These are phyloP conservation scores for Nicotiana attenuata DNA, from an alignment of 257 asterid genomes.

Conservation along the genomic window DNA sequence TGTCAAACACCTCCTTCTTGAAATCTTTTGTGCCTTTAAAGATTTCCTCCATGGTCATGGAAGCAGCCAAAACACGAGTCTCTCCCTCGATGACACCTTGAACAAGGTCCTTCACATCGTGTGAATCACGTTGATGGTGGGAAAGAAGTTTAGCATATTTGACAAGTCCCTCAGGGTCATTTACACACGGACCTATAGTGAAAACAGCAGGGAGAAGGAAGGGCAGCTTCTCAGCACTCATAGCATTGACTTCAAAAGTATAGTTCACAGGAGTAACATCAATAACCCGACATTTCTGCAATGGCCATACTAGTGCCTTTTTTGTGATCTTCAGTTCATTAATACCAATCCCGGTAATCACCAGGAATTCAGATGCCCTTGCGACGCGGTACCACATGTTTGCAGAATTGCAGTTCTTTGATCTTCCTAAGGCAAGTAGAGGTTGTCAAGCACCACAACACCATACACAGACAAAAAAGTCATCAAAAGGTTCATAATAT, in stretches of 20 bases:
- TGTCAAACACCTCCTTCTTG: conserved; percentile 56
- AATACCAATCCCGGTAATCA: conserved; percentile 50
- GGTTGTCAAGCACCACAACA: not conserved
- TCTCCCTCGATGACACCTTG: conserved; percentile 69
- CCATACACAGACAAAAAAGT: not conserved
- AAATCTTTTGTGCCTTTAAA: conserved; percentile 55
- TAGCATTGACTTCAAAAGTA: conserved; percentile 70
- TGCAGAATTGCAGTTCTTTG: not conserved
- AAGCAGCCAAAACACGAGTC: conserved; percentile 58
- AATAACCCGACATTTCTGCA: conserved; percentile 36
- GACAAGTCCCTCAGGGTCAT: conserved; percentile 33
- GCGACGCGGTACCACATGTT: conserved; percentile 40
- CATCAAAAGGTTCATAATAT: not conserved
- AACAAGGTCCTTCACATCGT: conserved; percentile 50
- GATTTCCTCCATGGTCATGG: conserved; percentile 67
- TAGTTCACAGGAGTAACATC: conserved; percentile 60
- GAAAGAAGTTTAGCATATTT: conserved; percentile 59
- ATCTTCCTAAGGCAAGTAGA: not conserved
- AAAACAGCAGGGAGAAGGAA: conserved; percentile 64
- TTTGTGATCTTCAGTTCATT: conserved; percentile 39
- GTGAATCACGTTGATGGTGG: conserved; percentile 47
- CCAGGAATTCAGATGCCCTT: conserved; percentile 56
- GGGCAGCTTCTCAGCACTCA: conserved; percentile 73
- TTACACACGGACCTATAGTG: conserved; percentile 52
- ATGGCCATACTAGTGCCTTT: conserved; percentile 53